Conservation (phyloP, 2,329 filamentous ascomycete genomes). For the Pestalotiopsis sp. region DNA sequence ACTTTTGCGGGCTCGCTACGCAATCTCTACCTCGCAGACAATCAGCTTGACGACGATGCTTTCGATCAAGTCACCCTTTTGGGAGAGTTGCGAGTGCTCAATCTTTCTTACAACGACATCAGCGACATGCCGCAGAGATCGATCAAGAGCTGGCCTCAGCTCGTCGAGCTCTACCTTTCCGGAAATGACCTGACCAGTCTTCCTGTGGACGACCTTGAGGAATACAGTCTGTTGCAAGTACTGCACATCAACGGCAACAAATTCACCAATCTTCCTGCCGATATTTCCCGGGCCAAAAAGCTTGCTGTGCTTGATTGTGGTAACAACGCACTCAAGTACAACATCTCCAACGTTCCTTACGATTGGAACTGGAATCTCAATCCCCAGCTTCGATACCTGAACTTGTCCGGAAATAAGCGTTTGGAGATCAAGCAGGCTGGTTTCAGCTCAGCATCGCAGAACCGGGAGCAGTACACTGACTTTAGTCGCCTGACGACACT, state of each 20-base stretch:
- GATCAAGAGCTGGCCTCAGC: constrained; percentile 85
- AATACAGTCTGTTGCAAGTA: constrained; percentile 83
- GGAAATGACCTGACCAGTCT: constrained; percentile 92
- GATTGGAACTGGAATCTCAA: constrained; percentile 99
- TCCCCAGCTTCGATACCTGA: constrained; percentile 90
- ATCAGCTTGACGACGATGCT: constrained; percentile 90
- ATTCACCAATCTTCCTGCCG: constrained; percentile 93
- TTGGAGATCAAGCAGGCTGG: constrained; percentile 81
- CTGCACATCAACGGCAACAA: constrained; percentile 97
- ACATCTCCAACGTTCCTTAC: constrained; percentile 98
- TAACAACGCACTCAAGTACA: constrained; percentile 96
- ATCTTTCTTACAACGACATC: constrained; percentile 92
- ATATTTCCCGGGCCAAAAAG: constrained; percentile 92
- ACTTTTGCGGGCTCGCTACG: constrained; percentile 88
- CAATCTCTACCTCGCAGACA: constrained; percentile 89
- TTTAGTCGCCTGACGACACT: constrained; percentile 85
- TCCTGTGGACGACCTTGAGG: constrained; percentile 91
- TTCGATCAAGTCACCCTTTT: constrained; percentile 89
- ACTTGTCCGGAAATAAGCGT: constrained; percentile 94
- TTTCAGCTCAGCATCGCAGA: constrained; percentile 56
- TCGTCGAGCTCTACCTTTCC: constrained; percentile 91
- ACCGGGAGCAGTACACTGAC: constrained; percentile 77
- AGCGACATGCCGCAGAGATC: constrained; percentile 90
- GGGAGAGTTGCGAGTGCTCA: constrained; percentile 83
- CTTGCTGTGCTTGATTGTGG: constrained; percentile 91